Conservation (phyloP, 352 stramenopile genomes). For the Phytopythium mirpurense region DNA sequence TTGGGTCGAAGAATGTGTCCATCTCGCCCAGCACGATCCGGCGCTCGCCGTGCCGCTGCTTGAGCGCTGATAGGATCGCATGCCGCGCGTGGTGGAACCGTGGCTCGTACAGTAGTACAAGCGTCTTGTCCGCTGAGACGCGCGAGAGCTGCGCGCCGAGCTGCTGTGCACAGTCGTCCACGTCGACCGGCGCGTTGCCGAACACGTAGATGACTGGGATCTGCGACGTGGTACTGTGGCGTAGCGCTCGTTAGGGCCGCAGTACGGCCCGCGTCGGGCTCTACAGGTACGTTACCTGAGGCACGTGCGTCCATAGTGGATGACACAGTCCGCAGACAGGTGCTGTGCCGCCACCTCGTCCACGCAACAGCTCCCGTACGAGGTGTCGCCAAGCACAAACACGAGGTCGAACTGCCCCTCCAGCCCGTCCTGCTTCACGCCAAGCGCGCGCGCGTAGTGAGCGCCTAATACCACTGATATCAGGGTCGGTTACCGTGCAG, state of each 20-base stretch:
- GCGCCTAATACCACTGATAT: too few species aligned
- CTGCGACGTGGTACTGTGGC: constrained; percentile 49
- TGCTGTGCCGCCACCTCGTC: constrained; percentile 95
- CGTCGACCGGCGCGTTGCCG: constrained; percentile 69
- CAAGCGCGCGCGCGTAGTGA: too few species aligned
- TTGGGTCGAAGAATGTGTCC: constrained; percentile 66
- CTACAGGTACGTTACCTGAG: constrained; percentile 36
- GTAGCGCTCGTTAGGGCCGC: too few species aligned
- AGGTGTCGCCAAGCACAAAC: constrained; percentile 95
- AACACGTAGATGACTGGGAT: constrained; percentile 92
- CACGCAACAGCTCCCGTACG: constrained; percentile 94
- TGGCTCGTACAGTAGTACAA: constrained; percentile 90
- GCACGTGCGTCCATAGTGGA: constrained; percentile 95
- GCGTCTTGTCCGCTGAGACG: constrained; percentile 35
- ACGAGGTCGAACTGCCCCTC: constrained; percentile 53
- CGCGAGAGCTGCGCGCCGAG: constrained; percentile 22
- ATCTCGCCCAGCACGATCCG: constrained; percentile 56
- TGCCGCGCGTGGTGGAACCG: constrained; percentile 82
- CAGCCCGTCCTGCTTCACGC: constrained; percentile 23
- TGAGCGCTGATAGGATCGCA: constrained; percentile 39
- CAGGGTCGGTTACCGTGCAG: too few species aligned
- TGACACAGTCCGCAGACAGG: constrained; percentile 89
- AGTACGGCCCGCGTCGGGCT: not conserved
- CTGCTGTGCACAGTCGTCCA: constrained; percentile 39
- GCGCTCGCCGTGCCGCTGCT: constrained; percentile 27